Percentiles rank a stretch among this genome's conserved stretches.
Evolutionary conservation across 108 stramenopile genomes (phyloP).

Genomic region (Cyclostephanos tholiformis): DNA sequence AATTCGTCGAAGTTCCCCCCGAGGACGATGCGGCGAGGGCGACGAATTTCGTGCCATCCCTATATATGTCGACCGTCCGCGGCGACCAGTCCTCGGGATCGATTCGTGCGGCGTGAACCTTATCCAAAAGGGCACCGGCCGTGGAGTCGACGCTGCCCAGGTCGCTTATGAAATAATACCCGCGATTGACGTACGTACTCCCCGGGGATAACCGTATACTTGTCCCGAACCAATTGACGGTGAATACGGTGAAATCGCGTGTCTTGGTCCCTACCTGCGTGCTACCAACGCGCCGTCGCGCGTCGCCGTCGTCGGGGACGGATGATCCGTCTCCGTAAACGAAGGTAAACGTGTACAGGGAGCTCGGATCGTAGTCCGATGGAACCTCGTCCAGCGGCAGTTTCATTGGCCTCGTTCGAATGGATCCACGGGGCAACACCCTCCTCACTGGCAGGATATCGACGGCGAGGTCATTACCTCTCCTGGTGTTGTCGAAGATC

Average conservation of each 20-base stretch:
- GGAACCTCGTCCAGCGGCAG: not conserved
- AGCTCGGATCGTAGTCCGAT: slow-evolving; percentile 6
- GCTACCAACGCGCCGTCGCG: slow-evolving; percentile 11
- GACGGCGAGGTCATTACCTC: not conserved
- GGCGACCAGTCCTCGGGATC: slow-evolving; percentile 12
- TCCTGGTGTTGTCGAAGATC: slow-evolving; percentile 10
- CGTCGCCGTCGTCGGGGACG: not conserved
- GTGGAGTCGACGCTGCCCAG: slow-evolving; percentile 4
- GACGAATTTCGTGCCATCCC: slow-evolving; percentile 17
- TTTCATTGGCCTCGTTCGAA: not conserved
- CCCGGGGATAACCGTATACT: slow-evolving; percentile 19
- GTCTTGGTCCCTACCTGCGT: slow-evolving; percentile 12
- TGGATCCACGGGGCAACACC: not conserved
- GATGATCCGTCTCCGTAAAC: slow-evolving; percentile 1
- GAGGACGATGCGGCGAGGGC: slow-evolving; percentile 19
- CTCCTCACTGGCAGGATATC: not conserved
- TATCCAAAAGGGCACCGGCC: slow-evolving; percentile 2
- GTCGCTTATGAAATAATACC: slow-evolving; percentile 17
- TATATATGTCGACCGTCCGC: slow-evolving; percentile 25
- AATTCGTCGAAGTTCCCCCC: slow-evolving; percentile 16
- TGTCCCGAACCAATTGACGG: slow-evolving; percentile 7
- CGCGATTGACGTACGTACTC: slow-evolving; percentile 30
- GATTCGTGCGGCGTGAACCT: slow-evolving; percentile 18
- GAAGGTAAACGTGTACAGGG: slow-evolving; percentile 11
- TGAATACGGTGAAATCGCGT: slow-evolving; percentile 33